These are phyloP conservation scores for Azolla pinnata DNA, from an alignment of 75 land plant genomes.

Conservation along the genomic window DNA sequence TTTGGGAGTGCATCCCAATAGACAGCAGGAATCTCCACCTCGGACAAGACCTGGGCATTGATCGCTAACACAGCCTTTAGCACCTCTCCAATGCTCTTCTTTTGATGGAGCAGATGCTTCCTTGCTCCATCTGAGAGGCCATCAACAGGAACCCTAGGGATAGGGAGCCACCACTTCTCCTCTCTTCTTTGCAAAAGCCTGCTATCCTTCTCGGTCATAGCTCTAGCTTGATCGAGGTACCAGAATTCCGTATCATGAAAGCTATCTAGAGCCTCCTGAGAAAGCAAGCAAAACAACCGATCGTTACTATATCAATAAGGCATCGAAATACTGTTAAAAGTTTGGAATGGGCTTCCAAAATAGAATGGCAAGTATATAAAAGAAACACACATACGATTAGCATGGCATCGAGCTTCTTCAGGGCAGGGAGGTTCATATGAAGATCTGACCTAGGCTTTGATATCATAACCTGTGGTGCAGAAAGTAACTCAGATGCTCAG, in stretches of 20 bases:
- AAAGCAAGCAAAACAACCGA: not conserved
- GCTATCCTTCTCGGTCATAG: constrained; percentile 35
- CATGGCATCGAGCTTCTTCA: constrained; percentile 66
- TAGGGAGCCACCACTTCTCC: constrained; percentile 93
- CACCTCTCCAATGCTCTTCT: constrained; percentile 55
- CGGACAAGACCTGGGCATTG: constrained; percentile 57
- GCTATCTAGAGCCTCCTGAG: constrained; percentile 71
- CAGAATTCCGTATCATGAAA: constrained; percentile 74
- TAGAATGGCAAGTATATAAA: not conserved
- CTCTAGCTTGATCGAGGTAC: constrained; percentile 33
- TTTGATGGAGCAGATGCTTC: constrained; percentile 43
- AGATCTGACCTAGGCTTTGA: constrained; percentile 62
- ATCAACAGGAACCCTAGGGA: constrained; percentile 55
- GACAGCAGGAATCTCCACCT: constrained; percentile 67
- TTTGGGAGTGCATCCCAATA: constrained; percentile 73
- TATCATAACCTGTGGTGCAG: constrained; percentile 39
- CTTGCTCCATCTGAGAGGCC: constrained; percentile 62
- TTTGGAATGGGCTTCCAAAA: not conserved
- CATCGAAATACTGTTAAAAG: no score
- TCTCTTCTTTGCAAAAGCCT: constrained; percentile 23
- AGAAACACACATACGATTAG: constrained; percentile 29
- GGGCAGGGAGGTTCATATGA: constrained; percentile 62
- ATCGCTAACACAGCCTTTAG: constrained; percentile 86
- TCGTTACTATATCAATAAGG: not conserved
- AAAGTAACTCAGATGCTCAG: not conserved